A percentile compares a stretch with the other conserved stretches of the same genome.
phyloP scores from a whole-genome alignment of 208 protist species.

The Leishmania braziliensis region DNA sequence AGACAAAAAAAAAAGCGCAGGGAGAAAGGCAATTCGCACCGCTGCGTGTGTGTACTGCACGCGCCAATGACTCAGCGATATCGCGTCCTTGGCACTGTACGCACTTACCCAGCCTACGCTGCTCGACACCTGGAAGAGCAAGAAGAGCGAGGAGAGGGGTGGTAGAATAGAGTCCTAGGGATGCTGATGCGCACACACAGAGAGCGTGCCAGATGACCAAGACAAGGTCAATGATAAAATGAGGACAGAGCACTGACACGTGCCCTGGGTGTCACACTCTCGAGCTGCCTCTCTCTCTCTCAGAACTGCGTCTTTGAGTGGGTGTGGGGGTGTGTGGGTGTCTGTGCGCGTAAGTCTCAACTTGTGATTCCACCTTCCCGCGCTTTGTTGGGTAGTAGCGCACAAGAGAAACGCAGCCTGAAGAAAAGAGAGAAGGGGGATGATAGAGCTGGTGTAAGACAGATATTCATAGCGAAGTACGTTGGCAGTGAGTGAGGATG shows the following conservation, averaged over 20 bases:
- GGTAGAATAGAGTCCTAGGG: neutral
- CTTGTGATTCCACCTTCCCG: neutral
- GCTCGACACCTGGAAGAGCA: neutral
- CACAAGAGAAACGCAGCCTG: neutral
- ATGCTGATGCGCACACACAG: neutral
- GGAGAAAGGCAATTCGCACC: neutral
- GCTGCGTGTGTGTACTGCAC: neutral
- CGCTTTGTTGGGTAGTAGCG: neutral
- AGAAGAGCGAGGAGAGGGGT: neutral
- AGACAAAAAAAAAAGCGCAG: neutral
- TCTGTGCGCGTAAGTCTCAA: neutral
- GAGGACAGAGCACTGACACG: neutral
- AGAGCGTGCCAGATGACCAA: neutral
- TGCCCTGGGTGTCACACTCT: neutral
- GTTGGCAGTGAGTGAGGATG: neutral
- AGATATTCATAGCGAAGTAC: neutral
- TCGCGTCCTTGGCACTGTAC: neutral
- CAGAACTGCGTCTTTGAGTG: neutral
- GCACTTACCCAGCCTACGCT: neutral
- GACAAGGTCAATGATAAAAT: neutral
- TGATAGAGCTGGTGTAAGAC: neutral
- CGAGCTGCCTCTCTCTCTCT: neutral
- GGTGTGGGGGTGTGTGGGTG: neutral
- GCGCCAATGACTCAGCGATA: neutral
- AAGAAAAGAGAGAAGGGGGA: neutral